Conservation (phyloP, 257 asterid genomes). For the Plantago elongata region DNA sequence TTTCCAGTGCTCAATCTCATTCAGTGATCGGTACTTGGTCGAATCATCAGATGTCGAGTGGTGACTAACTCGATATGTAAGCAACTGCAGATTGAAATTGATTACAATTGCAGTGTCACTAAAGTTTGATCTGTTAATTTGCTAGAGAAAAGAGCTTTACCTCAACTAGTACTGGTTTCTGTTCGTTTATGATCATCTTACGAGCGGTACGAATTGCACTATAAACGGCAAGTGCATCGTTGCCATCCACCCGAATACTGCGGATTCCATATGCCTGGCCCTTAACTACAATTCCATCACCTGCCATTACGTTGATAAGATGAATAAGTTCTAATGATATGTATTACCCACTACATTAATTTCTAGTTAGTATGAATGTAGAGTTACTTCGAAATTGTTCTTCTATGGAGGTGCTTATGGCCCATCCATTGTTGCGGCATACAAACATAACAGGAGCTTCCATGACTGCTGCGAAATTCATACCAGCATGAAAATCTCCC, state of each 20-base stretch:
- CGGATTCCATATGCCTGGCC: conserved; percentile 80
- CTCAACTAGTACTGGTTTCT: conserved; percentile 80
- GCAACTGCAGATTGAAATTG: conserved; percentile 36
- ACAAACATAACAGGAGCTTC: conserved; percentile 74
- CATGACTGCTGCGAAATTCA: conserved; percentile 86
- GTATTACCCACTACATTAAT: not conserved
- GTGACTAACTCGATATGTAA: conserved; percentile 83
- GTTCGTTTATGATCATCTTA: conserved; percentile 62
- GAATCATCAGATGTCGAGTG: conserved; percentile 95
- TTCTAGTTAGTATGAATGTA: not conserved
- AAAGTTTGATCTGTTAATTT: not conserved
- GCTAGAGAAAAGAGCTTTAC: conserved; percentile 28
- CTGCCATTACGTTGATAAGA: conserved; percentile 29
- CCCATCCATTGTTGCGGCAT: conserved; percentile 97
- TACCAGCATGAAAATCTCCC: conserved; percentile 94
- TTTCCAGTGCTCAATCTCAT: conserved; percentile 83
- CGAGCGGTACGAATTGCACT: conserved; percentile 63
- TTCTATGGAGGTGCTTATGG: conserved; percentile 76
- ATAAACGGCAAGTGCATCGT: conserved; percentile 78
- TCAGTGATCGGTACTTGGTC: conserved; percentile 62
- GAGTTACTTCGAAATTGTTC: conserved; percentile 71
- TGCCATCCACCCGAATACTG: conserved; percentile 81
- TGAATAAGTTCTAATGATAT: not conserved
- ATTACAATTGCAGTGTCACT: not conserved
- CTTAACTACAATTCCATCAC: conserved; percentile 82